Evolutionary conservation across 768 basidiomycete genomes (phyloP).

Genomic region (Boletus tomentosulus): DNA sequence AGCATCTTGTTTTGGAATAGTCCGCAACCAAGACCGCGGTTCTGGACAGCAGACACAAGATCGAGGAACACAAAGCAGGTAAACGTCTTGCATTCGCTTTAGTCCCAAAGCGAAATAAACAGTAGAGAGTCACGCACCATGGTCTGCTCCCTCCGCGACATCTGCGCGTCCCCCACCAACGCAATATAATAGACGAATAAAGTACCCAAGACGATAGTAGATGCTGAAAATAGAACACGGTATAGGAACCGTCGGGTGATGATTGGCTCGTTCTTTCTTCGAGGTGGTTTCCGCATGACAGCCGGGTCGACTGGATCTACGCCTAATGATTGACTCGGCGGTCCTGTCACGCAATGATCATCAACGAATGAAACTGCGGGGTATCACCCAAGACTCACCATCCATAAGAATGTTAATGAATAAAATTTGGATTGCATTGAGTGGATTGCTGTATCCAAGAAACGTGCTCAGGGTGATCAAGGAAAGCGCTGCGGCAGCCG

Average conservation of each 20-base stretch:
- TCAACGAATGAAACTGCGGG: neutral
- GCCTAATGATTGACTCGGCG: conserved; percentile 92
- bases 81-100: conserved; percentile 63
- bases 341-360: conserved; percentile 46
- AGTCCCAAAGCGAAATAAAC: neutral
- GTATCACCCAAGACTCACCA: conserved; percentile 42
- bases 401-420: conserved; percentile 99
- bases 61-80: conserved; percentile 97
- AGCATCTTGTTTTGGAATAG: conserved; percentile 87
- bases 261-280: conserved; percentile 87
- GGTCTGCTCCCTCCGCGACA: conserved; percentile 88
- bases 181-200: conserved; percentile 84
- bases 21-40: conserved; percentile 84
- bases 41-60: conserved; percentile 91
- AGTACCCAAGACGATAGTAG: conserved; percentile 86
- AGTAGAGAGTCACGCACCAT: conserved; percentile 59
- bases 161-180: conserved; percentile 67
- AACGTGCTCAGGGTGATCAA: conserved; percentile 92
- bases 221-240: conserved; percentile 89
- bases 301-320: conserved; percentile 94
- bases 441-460: conserved; percentile 83
- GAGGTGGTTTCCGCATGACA: conserved; percentile 90
- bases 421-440: conserved; percentile 99
- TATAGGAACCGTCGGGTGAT: conserved; percentile 69
- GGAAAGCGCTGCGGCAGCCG: conserved; percentile 93